phyloP scores from a whole-genome alignment of 73 alveolate genomes.

The Tetrahymena thermophila region DNA sequence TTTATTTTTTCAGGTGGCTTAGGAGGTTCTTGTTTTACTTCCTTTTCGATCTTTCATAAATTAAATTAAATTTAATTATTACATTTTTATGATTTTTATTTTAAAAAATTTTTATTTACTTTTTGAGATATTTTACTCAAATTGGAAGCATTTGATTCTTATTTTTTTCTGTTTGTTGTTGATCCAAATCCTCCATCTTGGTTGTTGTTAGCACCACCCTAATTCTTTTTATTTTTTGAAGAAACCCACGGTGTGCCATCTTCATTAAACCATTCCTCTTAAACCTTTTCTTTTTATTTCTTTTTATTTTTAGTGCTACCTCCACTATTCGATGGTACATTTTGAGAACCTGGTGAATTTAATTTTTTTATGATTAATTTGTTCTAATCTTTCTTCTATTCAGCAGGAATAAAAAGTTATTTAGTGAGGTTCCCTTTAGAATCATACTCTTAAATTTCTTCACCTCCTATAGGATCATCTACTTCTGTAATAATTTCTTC shows the following conservation, averaged over 20 bases:
- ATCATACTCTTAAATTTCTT: neutral
- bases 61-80: neutral
- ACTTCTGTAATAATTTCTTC: neutral
- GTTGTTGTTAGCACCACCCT: neutral
- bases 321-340: neutral
- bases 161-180: neutral
- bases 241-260: neutral
- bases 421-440: neutral
- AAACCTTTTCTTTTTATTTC: neutral
- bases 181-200: neutral
- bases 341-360: neutral
- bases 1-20: neutral
- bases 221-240: neutral
- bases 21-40: neutral
- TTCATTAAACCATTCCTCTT: neutral
- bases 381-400: neutral
- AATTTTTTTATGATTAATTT: neutral
- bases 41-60: neutral
- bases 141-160: neutral
- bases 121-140: neutral
- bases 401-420: neutral
- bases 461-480: neutral
- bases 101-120: neutral
- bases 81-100: neutral
- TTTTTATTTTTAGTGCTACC: neutral